Percentiles rank a stretch among this genome's conserved stretches.
phyloP scores from a whole-genome alignment of 2,329 filamentous ascomycete genomes.

The Cordyceps fumosorosea region DNA sequence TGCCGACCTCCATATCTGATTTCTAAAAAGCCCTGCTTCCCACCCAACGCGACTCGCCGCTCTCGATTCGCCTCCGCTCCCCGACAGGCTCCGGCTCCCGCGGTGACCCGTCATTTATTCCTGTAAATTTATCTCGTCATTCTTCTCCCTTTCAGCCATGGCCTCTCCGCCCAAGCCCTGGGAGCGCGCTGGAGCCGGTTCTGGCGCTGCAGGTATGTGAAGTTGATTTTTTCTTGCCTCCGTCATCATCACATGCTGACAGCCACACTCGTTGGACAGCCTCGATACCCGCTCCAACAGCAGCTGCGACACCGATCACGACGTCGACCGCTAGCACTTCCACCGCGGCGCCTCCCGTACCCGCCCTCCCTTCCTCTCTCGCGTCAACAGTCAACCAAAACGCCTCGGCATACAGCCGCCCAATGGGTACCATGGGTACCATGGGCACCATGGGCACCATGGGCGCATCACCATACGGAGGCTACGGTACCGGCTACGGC shows the following conservation, averaged over 20 bases:
- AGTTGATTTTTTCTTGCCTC: conserved; percentile 30
- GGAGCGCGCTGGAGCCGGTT: conserved; percentile 75
- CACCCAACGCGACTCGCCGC: conserved; percentile 2
- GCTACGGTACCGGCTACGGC: conserved; percentile 36
- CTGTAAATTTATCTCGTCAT: neutral
- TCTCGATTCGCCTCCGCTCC: neutral
- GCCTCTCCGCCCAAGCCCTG: conserved; percentile 94
- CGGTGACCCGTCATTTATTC: neutral
- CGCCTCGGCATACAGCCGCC: conserved; percentile 69
- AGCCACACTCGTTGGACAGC: conserved; percentile 26
- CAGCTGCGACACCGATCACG: conserved; percentile 31
- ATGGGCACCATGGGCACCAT: too few species aligned
- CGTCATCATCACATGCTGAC: conserved; percentile 21
- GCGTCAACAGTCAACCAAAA: conserved; percentile 79
- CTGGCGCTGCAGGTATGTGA: conserved; percentile 33
- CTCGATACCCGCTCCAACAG: conserved; percentile 31
- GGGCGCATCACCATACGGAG: conserved; percentile 9
- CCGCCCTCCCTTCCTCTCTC: conserved; percentile 73
- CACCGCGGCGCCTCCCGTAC: conserved; percentile 59
- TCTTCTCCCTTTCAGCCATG: conserved; percentile 31
- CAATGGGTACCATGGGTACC: conserved; percentile 33
- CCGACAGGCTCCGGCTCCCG: neutral
- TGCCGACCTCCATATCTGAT: conserved; percentile 1
- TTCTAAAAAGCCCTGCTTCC: neutral
- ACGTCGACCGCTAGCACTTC: conserved; percentile 31